Conservation (phyloP, 2,329 filamentous ascomycete genomes). For the Lithohypha guttulata region DNA sequence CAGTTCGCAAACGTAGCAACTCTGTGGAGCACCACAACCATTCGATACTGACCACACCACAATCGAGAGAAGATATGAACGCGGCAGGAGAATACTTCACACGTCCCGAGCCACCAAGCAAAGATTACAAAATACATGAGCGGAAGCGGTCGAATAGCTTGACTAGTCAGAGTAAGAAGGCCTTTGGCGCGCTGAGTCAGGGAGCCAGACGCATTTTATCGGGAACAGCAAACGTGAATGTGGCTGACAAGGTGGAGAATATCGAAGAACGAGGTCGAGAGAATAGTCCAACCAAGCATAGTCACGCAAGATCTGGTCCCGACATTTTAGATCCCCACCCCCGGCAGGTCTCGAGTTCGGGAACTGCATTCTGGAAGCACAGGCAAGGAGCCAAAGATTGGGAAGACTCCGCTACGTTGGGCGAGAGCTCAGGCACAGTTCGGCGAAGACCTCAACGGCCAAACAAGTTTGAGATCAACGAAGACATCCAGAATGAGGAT, state of each 20-base stretch:
- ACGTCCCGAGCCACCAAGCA: conserved; percentile 21
- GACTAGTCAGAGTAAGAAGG: conserved; percentile 48
- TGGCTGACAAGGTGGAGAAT: conserved; percentile 21
- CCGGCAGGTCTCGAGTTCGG: conserved; percentile 38
- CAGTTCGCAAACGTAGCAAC: conserved; percentile 10
- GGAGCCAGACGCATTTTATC: conserved; percentile 57
- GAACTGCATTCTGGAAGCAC: conserved; percentile 37
- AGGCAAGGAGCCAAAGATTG: conserved; percentile 44
- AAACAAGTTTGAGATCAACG: background rate
- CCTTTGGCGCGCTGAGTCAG: conserved; percentile 49
- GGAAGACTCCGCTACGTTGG: conserved; percentile 29
- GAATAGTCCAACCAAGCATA: conserved; percentile 16
- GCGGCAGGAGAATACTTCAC: conserved; percentile 13
- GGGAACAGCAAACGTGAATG: conserved; percentile 24
- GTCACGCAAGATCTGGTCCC: conserved; percentile 14
- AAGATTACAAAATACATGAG: conserved; percentile 20
- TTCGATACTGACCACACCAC: background rate
- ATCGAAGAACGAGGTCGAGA: conserved; percentile 12
- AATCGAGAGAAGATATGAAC: background rate
- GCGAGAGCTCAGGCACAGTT: background rate
- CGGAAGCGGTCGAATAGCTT: conserved; percentile 37
- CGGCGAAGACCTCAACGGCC: background rate
- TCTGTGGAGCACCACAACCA: conserved; percentile 12
- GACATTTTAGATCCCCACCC: conserved; percentile 24
- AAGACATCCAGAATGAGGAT: conserved; percentile 18